These are phyloP conservation scores for Trichopus zeylanicus DNA, from an alignment of 116 monocot species.

Conservation along the genomic window DNA sequence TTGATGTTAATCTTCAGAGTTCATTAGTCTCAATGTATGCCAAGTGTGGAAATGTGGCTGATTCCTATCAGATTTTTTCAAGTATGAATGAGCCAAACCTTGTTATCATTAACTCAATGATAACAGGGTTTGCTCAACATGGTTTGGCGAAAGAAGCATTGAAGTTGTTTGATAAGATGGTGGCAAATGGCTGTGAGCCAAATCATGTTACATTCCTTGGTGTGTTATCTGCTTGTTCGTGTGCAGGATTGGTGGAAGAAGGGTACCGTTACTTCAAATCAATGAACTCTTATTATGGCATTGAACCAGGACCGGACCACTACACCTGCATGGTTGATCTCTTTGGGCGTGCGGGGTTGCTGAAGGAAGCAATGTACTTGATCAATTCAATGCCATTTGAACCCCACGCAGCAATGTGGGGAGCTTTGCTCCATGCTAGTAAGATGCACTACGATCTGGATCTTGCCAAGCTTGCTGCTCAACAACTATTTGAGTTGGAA, in stretches of 20 bases:
- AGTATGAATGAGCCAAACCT: conserved; percentile 22
- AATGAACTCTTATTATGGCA: conserved; percentile 33
- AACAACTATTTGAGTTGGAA: conserved; percentile 34
- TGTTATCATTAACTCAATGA: conserved; percentile 49
- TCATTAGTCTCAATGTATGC: conserved; percentile 60
- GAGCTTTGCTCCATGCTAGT: conserved; percentile 55
- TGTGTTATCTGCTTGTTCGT: conserved; percentile 48
- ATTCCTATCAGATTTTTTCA: conserved; percentile 29
- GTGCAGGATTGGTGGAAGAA: conserved; percentile 46
- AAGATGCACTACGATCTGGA: conserved; percentile 29
- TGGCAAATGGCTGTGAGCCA: conserved; percentile 27
- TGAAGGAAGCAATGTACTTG: conserved; percentile 40
- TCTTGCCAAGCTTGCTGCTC: conserved; percentile 35
- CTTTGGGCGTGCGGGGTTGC: conserved; percentile 50
- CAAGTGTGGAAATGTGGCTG: conserved; percentile 45
- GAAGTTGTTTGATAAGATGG: conserved; percentile 25
- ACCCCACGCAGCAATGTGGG: conserved; percentile 42
- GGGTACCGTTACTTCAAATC: conserved; percentile 41
- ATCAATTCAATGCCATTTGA: conserved; percentile 43
- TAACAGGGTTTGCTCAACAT: conserved; percentile 55
- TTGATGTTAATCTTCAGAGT: conserved; percentile 28
- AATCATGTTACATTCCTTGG: conserved; percentile 48
- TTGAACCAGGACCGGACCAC: conserved; percentile 52
- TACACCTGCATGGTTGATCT: conserved; percentile 71
- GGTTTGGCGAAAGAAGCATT: conserved; percentile 48